Conservation (phyloP, 2,329 filamentous ascomycete species). For the Pseudocercospora cruenta region DNA sequence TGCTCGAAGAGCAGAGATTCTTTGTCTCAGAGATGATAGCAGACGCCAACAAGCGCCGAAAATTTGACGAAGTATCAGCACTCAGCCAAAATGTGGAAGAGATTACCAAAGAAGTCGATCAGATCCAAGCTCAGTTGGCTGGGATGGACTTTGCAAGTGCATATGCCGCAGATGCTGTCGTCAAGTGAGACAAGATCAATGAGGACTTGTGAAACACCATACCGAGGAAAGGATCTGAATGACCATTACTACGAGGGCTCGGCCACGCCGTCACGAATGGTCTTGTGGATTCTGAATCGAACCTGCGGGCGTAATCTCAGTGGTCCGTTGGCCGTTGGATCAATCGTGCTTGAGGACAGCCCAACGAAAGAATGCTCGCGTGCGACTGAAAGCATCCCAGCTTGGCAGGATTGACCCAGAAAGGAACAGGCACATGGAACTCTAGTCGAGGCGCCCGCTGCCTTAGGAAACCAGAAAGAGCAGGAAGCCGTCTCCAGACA, state of each 20-base stretch:
- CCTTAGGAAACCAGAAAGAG: background rate
- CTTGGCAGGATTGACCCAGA: background rate
- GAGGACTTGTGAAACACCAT: background rate
- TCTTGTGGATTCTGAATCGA: background rate
- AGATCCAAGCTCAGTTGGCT: constrained; percentile 38
- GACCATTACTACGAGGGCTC: background rate
- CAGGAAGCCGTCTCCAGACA: background rate
- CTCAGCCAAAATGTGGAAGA: constrained; percentile 81
- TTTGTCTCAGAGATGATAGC: constrained; percentile 85
- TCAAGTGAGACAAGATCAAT: constrained; percentile 32
- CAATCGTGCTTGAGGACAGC: background rate
- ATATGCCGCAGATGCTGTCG: constrained; percentile 34
- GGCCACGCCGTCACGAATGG: no score
- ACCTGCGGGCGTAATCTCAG: background rate
- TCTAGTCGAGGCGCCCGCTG: background rate
- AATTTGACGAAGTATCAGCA: constrained; percentile 85
- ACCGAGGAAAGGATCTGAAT: background rate
- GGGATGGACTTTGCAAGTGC: constrained; percentile 44
- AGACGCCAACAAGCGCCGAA: constrained; percentile 72
- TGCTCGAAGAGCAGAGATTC: constrained; percentile 89
- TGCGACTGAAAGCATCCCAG: background rate
- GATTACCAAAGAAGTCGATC: constrained; percentile 74
- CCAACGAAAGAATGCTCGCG: background rate
- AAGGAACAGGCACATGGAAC: background rate
- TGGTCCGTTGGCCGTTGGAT: background rate